These are phyloP conservation scores for Daldinia bambusicola DNA, from an alignment of 495 filamentous ascomycete species.

Conservation along the genomic window DNA sequence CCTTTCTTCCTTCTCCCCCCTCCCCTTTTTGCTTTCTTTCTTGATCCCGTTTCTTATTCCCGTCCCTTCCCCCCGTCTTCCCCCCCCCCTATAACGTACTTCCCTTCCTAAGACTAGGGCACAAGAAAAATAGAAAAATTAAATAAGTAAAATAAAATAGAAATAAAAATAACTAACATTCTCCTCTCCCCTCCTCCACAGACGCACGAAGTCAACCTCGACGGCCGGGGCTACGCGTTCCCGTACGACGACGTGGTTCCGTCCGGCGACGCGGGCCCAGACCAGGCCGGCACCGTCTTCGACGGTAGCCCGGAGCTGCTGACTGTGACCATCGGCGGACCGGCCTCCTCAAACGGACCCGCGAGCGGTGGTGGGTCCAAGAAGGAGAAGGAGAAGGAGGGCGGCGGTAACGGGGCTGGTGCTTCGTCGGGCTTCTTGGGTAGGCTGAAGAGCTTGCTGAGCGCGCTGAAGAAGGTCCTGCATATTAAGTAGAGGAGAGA, in stretches of 20 bases:
- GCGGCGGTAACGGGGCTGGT: background rate
- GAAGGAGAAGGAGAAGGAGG: constrained; percentile 5
- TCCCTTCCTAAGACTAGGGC: background rate
- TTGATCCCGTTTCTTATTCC: no score
- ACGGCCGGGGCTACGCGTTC: constrained; percentile 77
- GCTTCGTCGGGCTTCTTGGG: constrained; percentile 1
- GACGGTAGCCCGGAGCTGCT: constrained; percentile 66
- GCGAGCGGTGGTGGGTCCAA: constrained; percentile 1
- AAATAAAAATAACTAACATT: background rate
- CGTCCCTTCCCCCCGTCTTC: background rate
- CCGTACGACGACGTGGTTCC: constrained; percentile 81
- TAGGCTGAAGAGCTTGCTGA: constrained; percentile 24
- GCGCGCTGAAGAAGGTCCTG: constrained; percentile 29
- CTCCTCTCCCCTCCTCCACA: background rate
- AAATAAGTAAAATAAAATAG: no score
- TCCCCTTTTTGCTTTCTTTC: background rate
- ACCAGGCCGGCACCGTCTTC: constrained; percentile 73
- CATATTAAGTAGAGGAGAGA: constrained; percentile 12
- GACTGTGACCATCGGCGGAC: constrained; percentile 72
- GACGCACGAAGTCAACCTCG: constrained; percentile 68
- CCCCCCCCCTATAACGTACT: background rate
- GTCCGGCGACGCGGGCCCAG: constrained; percentile 55
- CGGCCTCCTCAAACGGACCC: constrained; percentile 30
- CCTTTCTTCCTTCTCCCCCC: background rate
- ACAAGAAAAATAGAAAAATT: no score